Base-by-base conservation (phyloP, 192 early-diverging fungal genomes). In the Mortierella claussenii region DNA sequence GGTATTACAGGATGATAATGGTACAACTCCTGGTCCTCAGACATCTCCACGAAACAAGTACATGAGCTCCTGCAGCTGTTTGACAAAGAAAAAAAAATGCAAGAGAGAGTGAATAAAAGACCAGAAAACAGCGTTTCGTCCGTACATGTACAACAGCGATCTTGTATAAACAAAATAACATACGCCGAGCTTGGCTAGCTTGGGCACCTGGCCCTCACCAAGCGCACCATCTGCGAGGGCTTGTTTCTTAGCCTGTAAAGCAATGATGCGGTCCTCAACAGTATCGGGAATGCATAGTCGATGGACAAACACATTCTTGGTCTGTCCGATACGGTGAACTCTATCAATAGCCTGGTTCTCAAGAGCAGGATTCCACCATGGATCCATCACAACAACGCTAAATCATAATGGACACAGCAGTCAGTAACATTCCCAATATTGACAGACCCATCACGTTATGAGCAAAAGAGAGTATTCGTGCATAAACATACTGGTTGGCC, bases 351-450 rank as follows among this genome's bases (percentile, higher is more conserved):
- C 80, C 74, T 87, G 83, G 31, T 76, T 69, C 52, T 92, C 91
- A 8, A 92, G 52, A 9, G 88, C 84, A 21, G 91, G 91, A 68
- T 92, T 92, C 91, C 90, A 91, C 94, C 94, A 96, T 42, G 92
- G 75, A 57, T 93, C 91, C 73, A 93, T 82, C 30, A 96, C 59
- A 31, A 96, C 89, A 6, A 95, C 89, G 20, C 82, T 79, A 59
- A 74, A 10, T 33, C n/a, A n/a, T n/a, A n/a, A n/a, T n/a, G n/a
- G n/a, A n/a, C n/a, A n/a, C n/a, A n/a, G n/a, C n/a, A n/a, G n/a
- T n/a, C n/a, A n/a, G n/a, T n/a, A n/a, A n/a, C n/a, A n/a, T n/a
- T n/a, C n/a, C n/a, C n/a, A n/a, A n/a, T n/a, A n/a, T n/a, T n/a
- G n/a, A n/a, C n/a, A n/a, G n/a, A 54, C n/a, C n/a, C 32, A 54